Evolutionary conservation across 768 basidiomycete genomes (phyloP).

Genomic region (Trametes meyenii): DNA sequence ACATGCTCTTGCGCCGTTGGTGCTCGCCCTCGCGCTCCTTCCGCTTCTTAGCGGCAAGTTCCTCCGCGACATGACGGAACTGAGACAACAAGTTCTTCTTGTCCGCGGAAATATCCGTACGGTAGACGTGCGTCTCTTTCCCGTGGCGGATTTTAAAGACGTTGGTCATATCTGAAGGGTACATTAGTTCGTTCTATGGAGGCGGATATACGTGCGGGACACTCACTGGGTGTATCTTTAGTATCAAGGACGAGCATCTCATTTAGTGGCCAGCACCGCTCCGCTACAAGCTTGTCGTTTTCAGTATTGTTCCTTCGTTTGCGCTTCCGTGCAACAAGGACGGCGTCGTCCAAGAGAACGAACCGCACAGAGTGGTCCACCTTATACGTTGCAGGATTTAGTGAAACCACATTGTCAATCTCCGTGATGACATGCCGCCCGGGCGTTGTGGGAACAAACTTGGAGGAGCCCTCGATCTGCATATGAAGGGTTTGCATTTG

Average conservation of each 20-base stretch:
- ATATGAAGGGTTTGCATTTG: conserved; percentile 92
- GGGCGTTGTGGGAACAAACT: conserved; percentile 89
- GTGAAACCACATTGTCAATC: conserved; percentile 75
- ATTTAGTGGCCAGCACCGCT: conserved; percentile 88
- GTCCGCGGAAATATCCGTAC: conserved; percentile 78
- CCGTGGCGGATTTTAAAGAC: conserved; percentile 94
- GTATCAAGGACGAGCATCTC: conserved; percentile 96
- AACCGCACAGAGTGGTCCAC: conserved; percentile 85
- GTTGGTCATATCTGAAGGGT: conserved; percentile 73
- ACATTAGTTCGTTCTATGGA: background rate
- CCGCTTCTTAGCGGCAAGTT: conserved; percentile 81
- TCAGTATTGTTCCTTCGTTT: conserved; percentile 61
- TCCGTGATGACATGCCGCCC: conserved; percentile 92
- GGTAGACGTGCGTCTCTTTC: conserved; percentile 94
- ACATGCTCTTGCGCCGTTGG: conserved; percentile 81
- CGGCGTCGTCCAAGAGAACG: conserved; percentile 88
- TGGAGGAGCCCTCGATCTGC: conserved; percentile 91
- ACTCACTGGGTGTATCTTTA: conserved; percentile 88
- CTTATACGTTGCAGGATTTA: conserved; percentile 96
- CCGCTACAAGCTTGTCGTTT: conserved; percentile 82
- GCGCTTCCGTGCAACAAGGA: conserved; percentile 83
- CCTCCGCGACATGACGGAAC: conserved; percentile 92
- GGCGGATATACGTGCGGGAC: background rate
- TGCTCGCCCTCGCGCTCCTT: conserved; percentile 95
- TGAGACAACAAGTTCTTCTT: conserved; percentile 85